Percentiles rank a stretch among this genome's conserved stretches.
Evolutionary conservation across 352 stramenopile species (phyloP).

Genomic region (Phytophthora crassamura): DNA sequence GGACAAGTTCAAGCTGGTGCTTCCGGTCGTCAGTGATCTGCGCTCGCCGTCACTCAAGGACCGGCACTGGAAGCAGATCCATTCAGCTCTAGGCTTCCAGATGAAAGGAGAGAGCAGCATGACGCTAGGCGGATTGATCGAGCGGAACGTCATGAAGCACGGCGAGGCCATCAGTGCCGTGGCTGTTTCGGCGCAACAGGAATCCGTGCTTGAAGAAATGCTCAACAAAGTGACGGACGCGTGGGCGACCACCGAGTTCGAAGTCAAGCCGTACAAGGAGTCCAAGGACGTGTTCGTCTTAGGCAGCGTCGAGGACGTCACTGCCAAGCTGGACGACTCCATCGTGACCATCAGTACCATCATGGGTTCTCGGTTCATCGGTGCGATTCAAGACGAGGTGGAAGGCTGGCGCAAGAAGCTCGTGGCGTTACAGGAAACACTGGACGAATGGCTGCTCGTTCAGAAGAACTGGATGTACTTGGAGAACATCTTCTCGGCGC

Average conservation of each 20-base stretch:
- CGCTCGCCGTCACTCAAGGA: slow-evolving; percentile 71
- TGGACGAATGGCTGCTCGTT: slow-evolving; percentile 90
- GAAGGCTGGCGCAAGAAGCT: slow-evolving; percentile 89
- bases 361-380: slow-evolving; percentile 91
- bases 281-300: slow-evolving; percentile 94
- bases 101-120: slow-evolving; percentile 85
- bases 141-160: slow-evolving; percentile 88
- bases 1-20: slow-evolving; percentile 90
- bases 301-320: slow-evolving; percentile 92
- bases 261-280: slow-evolving; percentile 94
- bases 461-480: slow-evolving; percentile 93
- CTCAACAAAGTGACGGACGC: slow-evolving; percentile 92
- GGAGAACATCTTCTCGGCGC: slow-evolving; percentile 89
- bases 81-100: slow-evolving; percentile 86
- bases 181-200: slow-evolving; percentile 89
- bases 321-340: slow-evolving; percentile 91
- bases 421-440: slow-evolving; percentile 82
- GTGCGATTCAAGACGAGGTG: slow-evolving; percentile 90
- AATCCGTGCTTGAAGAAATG: slow-evolving; percentile 93
- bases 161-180: slow-evolving; percentile 88
- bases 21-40: slow-evolving; percentile 80
- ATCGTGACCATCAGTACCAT: slow-evolving; percentile 95
- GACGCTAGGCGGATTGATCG: slow-evolving; percentile 89
- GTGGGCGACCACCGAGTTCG: slow-evolving; percentile 92
- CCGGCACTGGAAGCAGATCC: slow-evolving; percentile 80